Evolutionary conservation across 2,329 filamentous ascomycete species (phyloP).

Genomic region (Fusarium sublunatum): DNA sequence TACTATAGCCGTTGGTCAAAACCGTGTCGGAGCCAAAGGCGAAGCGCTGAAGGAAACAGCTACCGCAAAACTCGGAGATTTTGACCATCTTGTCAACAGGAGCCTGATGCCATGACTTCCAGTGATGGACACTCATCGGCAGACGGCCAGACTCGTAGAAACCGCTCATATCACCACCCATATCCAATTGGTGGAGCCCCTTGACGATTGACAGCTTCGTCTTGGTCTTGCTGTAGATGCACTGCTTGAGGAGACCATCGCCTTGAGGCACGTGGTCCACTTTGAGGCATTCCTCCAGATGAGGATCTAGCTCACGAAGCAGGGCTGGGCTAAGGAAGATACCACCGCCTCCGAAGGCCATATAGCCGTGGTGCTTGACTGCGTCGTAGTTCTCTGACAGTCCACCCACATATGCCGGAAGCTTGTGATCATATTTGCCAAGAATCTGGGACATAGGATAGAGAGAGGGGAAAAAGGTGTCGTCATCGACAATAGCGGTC

Average conservation of each 20-base stretch:
- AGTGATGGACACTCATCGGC: conserved; percentile 71
- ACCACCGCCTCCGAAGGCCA: conserved; percentile 71
- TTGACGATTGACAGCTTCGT: conserved; percentile 66
- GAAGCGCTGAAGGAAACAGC: conserved; percentile 69
- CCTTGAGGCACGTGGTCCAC: conserved; percentile 53
- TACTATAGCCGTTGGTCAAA: conserved; percentile 70
- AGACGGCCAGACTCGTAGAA: conserved; percentile 68
- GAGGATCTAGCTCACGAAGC: conserved; percentile 58
- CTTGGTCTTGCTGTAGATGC: conserved; percentile 65
- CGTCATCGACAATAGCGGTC: conserved; percentile 70
- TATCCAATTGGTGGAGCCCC: conserved; percentile 68
- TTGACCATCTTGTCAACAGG: conserved; percentile 62
- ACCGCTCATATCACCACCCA: conserved; percentile 65
- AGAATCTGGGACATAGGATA: conserved; percentile 61
- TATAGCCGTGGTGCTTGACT: conserved; percentile 64
- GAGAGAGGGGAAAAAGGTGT: conserved; percentile 71
- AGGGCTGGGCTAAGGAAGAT: conserved; percentile 68
- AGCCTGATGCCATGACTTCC: conserved; percentile 69
- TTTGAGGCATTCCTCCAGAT: conserved; percentile 61
- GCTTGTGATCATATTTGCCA: conserved; percentile 58
- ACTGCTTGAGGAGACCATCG: conserved; percentile 67
- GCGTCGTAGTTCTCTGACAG: conserved; percentile 67
- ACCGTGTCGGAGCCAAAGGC: conserved; percentile 59
- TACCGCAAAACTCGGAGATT: conserved; percentile 64
- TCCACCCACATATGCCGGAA: conserved; percentile 65